Conservation (phyloP, 805 yeast species). For the Kregervanrija fluxuum region DNA sequence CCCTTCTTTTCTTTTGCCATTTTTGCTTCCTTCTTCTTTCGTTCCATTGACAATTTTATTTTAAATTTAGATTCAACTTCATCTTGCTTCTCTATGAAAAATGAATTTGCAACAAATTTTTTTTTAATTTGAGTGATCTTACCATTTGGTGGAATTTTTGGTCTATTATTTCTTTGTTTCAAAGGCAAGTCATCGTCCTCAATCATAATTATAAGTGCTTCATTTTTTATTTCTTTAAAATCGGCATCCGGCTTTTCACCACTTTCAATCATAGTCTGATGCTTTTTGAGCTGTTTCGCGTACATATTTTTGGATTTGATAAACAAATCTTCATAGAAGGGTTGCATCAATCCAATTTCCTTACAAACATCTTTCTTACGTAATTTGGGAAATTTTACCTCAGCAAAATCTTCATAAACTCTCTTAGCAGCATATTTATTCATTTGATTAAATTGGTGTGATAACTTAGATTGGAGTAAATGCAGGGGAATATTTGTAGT, state of each 20-base stretch:
- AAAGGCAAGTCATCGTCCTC: constrained; percentile 86
- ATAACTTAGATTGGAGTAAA: constrained; percentile 68
- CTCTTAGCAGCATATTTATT: constrained; percentile 39
- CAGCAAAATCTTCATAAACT: constrained; percentile 61
- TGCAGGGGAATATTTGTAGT: constrained; percentile 87
- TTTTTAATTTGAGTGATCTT: constrained; percentile 68
- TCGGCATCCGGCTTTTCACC: constrained; percentile 13
- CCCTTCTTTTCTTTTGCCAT: too few species aligned
- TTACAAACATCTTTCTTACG: constrained; percentile 41
- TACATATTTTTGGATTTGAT: constrained; percentile 36
- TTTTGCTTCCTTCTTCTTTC: neutral
- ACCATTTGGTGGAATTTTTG: constrained; percentile 88
- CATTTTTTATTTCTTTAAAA: constrained; percentile 21
- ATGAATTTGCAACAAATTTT: constrained; percentile 46
- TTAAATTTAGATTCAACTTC: constrained; percentile 6
- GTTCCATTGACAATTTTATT: neutral
- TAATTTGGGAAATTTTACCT: constrained; percentile 45
- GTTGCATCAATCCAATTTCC: constrained; percentile 52
- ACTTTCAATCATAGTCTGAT: constrained; percentile 20
- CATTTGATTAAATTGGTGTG: constrained; percentile 44
- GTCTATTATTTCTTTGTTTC: constrained; percentile 64
- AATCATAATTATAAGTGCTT: constrained; percentile 43
- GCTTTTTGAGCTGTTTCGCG: constrained; percentile 36
- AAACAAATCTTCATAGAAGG: constrained; percentile 40
- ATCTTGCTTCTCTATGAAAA: constrained; percentile 40